Percentiles rank a stretch among this genome's conserved stretches.
Conservation (phyloP, 2,329 filamentous ascomycete species). For the Pseudogymnoascus sp. region DNA sequence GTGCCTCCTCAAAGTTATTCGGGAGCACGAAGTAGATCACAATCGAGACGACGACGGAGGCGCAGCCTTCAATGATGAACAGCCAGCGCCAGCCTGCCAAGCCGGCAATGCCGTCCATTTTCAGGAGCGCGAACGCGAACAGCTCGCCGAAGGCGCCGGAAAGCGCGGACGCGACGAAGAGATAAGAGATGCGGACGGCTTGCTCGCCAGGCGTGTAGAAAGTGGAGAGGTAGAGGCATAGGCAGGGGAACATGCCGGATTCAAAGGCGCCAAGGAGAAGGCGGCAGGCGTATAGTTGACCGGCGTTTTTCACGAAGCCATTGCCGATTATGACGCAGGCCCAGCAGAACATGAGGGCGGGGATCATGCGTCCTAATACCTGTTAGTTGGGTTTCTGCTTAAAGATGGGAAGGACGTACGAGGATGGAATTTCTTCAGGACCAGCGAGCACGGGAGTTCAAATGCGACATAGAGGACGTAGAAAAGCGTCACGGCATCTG, state of each 20-base stretch:
- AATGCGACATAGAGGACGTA: constrained; percentile 46
- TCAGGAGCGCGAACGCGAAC: constrained; percentile 44
- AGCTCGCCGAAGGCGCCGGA: constrained; percentile 46
- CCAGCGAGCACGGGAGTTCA: constrained; percentile 40
- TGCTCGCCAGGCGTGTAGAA: constrained; percentile 52
- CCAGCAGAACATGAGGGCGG: constrained; percentile 34
- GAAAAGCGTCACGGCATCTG: constrained; percentile 39
- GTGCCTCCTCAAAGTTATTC: constrained; percentile 40
- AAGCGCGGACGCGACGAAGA: constrained; percentile 47
- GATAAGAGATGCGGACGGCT: constrained; percentile 46
- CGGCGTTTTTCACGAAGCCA: constrained; percentile 38
- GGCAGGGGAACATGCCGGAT: constrained; percentile 43
- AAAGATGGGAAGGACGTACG: constrained; percentile 22
- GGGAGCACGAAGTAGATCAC: constrained; percentile 43
- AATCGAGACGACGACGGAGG: constrained; percentile 37
- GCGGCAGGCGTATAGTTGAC: constrained; percentile 38
- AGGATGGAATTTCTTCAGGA: constrained; percentile 42
- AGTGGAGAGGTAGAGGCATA: constrained; percentile 45
- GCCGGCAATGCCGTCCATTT: constrained; percentile 41
- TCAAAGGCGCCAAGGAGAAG: constrained; percentile 43
- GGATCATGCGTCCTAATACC: constrained; percentile 1
- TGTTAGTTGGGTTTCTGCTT: not conserved
- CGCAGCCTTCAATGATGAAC: constrained; percentile 44
- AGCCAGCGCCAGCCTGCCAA: constrained; percentile 43
- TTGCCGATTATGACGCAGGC: constrained; percentile 39